Evolutionary conservation across 331 rosid genomes (phyloP).

Genomic region (Ulmus americana): DNA sequence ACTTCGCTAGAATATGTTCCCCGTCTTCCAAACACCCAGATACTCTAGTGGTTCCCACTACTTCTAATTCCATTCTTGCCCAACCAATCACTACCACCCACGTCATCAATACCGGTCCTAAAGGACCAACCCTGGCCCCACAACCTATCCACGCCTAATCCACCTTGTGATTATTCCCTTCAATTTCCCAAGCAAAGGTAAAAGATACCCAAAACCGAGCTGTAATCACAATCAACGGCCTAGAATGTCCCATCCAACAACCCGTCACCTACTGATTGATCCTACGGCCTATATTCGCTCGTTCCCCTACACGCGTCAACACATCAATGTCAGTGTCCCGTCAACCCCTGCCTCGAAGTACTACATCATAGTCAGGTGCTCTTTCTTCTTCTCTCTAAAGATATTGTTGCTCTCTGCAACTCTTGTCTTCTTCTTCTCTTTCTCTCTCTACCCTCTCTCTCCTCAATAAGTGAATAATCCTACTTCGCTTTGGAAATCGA

Average conservation of each 20-base stretch:
- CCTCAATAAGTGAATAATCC: too few relatives aligned
- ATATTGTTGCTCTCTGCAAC: slow-evolving; percentile 10
- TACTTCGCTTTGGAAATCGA: background rate
- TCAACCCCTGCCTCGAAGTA: slow-evolving; percentile 35
- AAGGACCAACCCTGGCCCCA: background rate
- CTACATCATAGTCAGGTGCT: slow-evolving; percentile 29
- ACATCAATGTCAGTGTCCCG: slow-evolving; percentile 32
- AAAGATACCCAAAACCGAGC: slow-evolving; percentile 25
- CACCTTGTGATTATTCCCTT: slow-evolving; percentile 14
- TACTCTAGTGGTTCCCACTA: background rate
- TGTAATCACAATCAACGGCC: slow-evolving; percentile 45
- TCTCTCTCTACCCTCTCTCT: background rate
- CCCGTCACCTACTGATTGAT: background rate
- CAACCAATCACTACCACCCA: background rate
- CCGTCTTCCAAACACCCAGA: slow-evolving; percentile 14
- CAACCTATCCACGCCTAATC: slow-evolving; percentile 4
- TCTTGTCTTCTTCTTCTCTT: background rate
- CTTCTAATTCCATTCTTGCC: background rate
- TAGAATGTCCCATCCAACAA: background rate
- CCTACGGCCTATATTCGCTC: slow-evolving; percentile 14
- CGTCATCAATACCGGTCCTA: background rate
- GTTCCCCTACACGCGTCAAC: slow-evolving; percentile 10
- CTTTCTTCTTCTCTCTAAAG: background rate
- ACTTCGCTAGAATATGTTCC: slow-evolving; percentile 8
- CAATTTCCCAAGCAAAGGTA: slow-evolving; percentile 20